These are phyloP conservation scores for Hymenoscyphus repandus DNA, from an alignment of 2,329 filamentous ascomycete species.

Conservation along the genomic window DNA sequence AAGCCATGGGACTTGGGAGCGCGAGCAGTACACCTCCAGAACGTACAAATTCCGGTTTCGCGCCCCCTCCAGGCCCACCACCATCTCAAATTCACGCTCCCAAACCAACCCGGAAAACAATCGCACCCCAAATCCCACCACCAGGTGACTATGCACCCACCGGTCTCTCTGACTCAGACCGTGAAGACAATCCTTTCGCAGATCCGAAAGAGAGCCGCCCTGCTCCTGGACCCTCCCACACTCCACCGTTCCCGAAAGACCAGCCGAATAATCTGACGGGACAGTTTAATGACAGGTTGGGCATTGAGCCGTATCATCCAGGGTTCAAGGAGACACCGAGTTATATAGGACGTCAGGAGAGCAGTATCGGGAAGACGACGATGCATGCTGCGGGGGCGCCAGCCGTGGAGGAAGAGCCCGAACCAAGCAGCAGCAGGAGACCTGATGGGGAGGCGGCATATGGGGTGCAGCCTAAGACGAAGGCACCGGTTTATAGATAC, in stretches of 20 bases:
- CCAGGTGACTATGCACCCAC: constrained; percentile 26
- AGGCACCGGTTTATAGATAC: constrained; percentile 27
- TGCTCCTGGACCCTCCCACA: background rate
- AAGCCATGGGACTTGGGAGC: constrained; percentile 42
- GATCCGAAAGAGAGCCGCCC: constrained; percentile 20
- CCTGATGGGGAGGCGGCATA: constrained; percentile 12
- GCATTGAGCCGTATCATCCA: constrained; percentile 32
- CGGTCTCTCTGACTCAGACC: constrained; percentile 12
- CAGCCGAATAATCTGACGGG: constrained; percentile 16
- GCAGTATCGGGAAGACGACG: constrained; percentile 16
- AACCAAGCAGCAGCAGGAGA: constrained; percentile 10
- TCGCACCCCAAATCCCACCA: constrained; percentile 24
- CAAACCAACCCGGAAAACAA: constrained; percentile 2
- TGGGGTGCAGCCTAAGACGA: constrained; percentile 11
- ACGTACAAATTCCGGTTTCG: constrained; percentile 17
- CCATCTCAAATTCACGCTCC: constrained; percentile 3
- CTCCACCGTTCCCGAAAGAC: constrained; percentile 24
- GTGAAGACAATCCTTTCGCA: constrained; percentile 27
- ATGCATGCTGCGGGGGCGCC: constrained; percentile 24
- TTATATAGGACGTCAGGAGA: constrained; percentile 26
- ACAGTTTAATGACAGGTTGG: constrained; percentile 28
- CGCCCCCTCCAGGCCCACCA: constrained; percentile 14
- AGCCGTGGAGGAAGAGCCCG: constrained; percentile 5
- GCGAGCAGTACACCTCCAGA: constrained; percentile 19
- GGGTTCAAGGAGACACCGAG: constrained; percentile 28